Conservation (phyloP, 495 filamentous ascomycete species). For the Mytilinidion resinicola region DNA sequence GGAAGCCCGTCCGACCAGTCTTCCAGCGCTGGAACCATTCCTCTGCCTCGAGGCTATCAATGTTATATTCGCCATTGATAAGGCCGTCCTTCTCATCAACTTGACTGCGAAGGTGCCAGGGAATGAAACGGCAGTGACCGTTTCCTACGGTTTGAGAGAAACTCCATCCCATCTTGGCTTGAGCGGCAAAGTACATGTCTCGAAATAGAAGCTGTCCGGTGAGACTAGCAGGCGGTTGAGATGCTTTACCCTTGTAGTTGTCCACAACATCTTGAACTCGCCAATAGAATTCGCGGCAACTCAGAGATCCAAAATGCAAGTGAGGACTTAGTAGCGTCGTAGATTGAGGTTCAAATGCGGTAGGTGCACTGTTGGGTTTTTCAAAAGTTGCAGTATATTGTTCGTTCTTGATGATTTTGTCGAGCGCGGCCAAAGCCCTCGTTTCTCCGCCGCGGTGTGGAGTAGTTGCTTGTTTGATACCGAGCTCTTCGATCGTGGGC, state of each 20-base stretch:
- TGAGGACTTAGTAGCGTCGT: constrained; percentile 64
- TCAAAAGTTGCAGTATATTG: constrained; percentile 61
- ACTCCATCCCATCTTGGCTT: constrained; percentile 53
- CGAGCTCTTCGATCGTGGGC: constrained; percentile 57
- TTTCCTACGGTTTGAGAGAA: constrained; percentile 57
- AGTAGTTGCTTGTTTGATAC: constrained; percentile 51
- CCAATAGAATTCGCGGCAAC: constrained; percentile 61
- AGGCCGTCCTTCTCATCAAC: constrained; percentile 36
- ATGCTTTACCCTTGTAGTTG: constrained; percentile 40
- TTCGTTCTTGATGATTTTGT: constrained; percentile 48
- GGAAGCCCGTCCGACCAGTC: constrained; percentile 59
- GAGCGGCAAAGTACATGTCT: constrained; percentile 72
- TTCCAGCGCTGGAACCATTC: constrained; percentile 61
- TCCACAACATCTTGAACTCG: constrained; percentile 51
- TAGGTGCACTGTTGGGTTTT: constrained; percentile 64
- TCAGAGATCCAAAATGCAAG: constrained; percentile 63
- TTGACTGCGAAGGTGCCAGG: constrained; percentile 62
- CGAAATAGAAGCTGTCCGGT: constrained; percentile 65
- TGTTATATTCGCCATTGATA: constrained; percentile 46
- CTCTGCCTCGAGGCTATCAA: constrained; percentile 52
- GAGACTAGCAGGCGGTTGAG: constrained; percentile 53
- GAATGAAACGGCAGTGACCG: constrained; percentile 55
- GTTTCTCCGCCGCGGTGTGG: constrained; percentile 60
- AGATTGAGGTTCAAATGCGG: constrained; percentile 59
- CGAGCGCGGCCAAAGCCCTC: constrained; percentile 47